These are phyloP conservation scores for Colletotrichum noveboracense DNA, from an alignment of 2,329 filamentous ascomycete species.

Conservation along the genomic window DNA sequence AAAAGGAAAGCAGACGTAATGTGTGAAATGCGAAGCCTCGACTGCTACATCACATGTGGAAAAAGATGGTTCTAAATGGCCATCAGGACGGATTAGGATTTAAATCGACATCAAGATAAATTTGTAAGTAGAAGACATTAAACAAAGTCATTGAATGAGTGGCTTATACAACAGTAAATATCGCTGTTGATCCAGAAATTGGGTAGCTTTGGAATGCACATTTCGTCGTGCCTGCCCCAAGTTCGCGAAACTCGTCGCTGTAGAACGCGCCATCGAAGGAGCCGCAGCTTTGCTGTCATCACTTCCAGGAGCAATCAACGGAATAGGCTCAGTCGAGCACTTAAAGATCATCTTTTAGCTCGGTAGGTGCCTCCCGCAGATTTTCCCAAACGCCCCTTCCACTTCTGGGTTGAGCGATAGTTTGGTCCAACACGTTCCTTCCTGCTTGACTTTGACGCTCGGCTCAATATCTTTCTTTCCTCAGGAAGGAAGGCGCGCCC, in stretches of 20 bases:
- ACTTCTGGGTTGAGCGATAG: rapidly evolving
- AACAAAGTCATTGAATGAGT: too few relatives aligned
- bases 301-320: rapidly evolving
- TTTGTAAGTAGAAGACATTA: too few relatives aligned
- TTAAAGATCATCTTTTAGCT: rapidly evolving
- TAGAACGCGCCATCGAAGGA: neutral
- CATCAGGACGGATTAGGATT: rapidly evolving
- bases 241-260: too few relatives aligned
- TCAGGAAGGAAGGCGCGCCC: rapidly evolving
- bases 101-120: neutral
- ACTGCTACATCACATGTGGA: rapidly evolving
- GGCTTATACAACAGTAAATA: too few relatives aligned
- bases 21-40: rapidly evolving
- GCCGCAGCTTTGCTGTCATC: neutral
- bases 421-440: rapidly evolving
- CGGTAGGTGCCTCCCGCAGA: neutral
- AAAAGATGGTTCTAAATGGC: neutral
- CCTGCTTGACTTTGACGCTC: too few relatives aligned
- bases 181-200: neutral
- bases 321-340: rapidly evolving
- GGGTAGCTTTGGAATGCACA: rapidly evolving
- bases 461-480: too few relatives aligned
- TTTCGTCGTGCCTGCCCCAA: neutral
- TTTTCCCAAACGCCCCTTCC: neutral
- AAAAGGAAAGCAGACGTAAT: neutral